Conservation (phyloP, 176 grass and related monocot species). For the Echinochloa phyllopogon region DNA sequence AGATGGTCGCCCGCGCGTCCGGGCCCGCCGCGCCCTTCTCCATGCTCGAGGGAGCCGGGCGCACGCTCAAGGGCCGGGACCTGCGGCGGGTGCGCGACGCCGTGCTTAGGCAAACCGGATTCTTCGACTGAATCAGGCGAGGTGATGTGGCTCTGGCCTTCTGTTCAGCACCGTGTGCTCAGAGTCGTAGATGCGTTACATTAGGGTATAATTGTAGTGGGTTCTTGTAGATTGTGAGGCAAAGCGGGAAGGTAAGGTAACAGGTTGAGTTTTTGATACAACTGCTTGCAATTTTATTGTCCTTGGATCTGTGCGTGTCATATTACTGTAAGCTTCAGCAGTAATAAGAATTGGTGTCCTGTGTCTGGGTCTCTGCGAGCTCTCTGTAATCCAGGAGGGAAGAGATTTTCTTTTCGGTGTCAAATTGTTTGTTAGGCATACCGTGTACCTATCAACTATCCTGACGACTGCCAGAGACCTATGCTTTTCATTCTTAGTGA, state of each 20-base stretch:
- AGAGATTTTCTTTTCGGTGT: constrained; percentile 27
- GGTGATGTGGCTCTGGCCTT: constrained; percentile 49
- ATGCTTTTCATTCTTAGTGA: neutral
- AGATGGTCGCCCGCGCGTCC: constrained; percentile 61
- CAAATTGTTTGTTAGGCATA: constrained; percentile 4
- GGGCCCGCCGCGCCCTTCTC: constrained; percentile 60
- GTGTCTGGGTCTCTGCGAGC: constrained; percentile 15
- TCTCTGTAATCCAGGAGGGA: constrained; percentile 43
- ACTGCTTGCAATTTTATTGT: constrained; percentile 57
- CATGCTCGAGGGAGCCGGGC: constrained; percentile 82
- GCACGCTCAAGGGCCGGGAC: constrained; percentile 91
- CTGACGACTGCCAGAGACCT: constrained; percentile 3
- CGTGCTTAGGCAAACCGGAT: constrained; percentile 62
- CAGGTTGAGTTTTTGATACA: constrained; percentile 37
- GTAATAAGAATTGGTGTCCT: constrained; percentile 46
- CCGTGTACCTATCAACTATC: constrained; percentile 33
- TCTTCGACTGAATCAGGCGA: constrained; percentile 54
- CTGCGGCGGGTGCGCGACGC: constrained; percentile 64
- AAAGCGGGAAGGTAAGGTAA: constrained; percentile 32
- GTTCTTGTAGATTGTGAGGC: constrained; percentile 38
- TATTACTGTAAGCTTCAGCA: constrained; percentile 35
- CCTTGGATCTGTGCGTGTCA: constrained; percentile 24
- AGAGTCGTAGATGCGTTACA: constrained; percentile 38
- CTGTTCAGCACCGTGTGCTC: constrained; percentile 37
- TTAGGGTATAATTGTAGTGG: constrained; percentile 49